Percentiles rank a stretch among this genome's conserved stretches.
Conservation (phyloP, 1,139 yeast species). For the Suhomyces bokatorum region DNA sequence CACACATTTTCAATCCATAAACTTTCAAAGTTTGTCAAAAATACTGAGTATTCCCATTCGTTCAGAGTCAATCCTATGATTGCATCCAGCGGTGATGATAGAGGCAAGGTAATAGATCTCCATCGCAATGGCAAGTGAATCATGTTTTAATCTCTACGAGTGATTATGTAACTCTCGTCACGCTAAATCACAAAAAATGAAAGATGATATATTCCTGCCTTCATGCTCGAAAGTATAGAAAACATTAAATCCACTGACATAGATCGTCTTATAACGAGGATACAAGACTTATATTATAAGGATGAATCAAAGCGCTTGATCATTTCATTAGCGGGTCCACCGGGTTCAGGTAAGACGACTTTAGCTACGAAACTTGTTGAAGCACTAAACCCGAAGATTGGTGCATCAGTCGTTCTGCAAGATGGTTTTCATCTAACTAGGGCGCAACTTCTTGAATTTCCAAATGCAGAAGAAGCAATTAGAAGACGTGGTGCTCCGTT, state of each 20-base stretch:
- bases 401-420: conserved; percentile 44
- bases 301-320: background rate
- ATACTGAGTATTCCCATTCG: conserved; percentile 23
- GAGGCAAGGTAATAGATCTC: background rate
- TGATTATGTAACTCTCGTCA: background rate
- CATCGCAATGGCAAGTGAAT: background rate
- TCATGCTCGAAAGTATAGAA: background rate
- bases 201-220: too few species aligned
- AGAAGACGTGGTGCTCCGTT: conserved; percentile 79
- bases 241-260: conserved; percentile 3
- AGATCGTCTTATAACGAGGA: conserved; percentile 9
- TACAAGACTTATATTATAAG: conserved; percentile 5
- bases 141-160: background rate
- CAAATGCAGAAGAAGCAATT: conserved; percentile 58
- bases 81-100: background rate
- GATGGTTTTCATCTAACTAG: conserved; percentile 86
- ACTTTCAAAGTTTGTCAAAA: conserved; percentile 27
- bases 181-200: too few species aligned
- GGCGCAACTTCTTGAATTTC: conserved; percentile 48
- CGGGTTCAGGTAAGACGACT: conserved; percentile 30
- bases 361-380: conserved; percentile 18
- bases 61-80: conserved; percentile 2
- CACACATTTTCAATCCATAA: conserved; percentile 31
- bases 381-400: conserved; percentile 16
- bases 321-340: conserved; percentile 23